phyloP scores from a whole-genome alignment of 1,284 basidiomycete species.

The Trichosporon coremiiforme region DNA sequence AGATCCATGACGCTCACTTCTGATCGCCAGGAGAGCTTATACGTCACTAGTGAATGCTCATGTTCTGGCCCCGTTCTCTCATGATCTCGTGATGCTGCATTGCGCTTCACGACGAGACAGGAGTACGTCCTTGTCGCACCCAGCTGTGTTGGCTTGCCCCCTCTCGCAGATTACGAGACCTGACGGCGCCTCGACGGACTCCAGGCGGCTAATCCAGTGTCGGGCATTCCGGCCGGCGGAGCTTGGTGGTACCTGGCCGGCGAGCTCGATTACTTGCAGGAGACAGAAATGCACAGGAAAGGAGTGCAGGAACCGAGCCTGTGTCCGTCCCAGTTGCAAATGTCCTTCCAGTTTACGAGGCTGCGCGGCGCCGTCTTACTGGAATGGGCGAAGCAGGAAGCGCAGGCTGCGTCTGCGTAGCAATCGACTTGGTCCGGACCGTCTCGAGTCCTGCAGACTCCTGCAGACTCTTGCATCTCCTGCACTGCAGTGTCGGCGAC shows the following conservation, averaged over 20 bases:
- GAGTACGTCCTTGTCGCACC: not conserved
- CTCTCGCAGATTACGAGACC: not conserved
- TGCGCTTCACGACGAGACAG: too few relatives aligned
- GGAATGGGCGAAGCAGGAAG: not conserved
- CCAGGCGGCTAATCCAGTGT: not conserved
- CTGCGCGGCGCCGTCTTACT: not conserved
- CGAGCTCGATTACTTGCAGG: not conserved
- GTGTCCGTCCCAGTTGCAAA: not conserved
- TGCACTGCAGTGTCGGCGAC: not conserved
- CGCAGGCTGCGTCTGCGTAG: not conserved
- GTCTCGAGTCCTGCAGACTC: slow-evolving; percentile 2
- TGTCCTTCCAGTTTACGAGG: not conserved
- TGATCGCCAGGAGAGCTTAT: not conserved
- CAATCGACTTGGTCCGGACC: slow-evolving; percentile 8
- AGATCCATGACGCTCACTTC: slow-evolving; percentile 5
- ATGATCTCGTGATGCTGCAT: too few relatives aligned
- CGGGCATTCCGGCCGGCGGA: not conserved
- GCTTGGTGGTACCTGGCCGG: not conserved
- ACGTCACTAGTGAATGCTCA: not conserved
- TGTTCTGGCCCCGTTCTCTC: not conserved
- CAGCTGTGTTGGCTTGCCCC: not conserved
- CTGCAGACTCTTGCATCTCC: not conserved
- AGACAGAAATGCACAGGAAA: not conserved
- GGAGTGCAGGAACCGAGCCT: not conserved
- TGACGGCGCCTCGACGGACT: too few relatives aligned